Conservation (phyloP, 768 basidiomycete genomes). For the Trametopsis cervina region DNA sequence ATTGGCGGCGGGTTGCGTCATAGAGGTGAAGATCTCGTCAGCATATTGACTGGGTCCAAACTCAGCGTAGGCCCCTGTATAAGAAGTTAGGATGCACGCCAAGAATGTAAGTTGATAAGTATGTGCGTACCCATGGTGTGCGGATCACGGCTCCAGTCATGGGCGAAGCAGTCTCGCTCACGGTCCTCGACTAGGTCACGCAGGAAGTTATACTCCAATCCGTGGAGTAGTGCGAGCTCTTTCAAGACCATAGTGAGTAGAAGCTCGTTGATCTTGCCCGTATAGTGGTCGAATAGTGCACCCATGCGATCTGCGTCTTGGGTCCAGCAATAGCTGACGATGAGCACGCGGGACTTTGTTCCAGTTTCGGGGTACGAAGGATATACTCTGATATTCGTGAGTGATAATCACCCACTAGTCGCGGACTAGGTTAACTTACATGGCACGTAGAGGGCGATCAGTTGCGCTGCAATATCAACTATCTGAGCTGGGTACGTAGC, state of each 20-base stretch:
- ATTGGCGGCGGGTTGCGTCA: background rate
- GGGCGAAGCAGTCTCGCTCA: background rate
- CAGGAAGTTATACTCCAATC: background rate
- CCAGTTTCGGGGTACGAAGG: constrained; percentile 26
- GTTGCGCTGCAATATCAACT: background rate
- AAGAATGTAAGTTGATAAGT: background rate
- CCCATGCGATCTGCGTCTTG: constrained; percentile 27
- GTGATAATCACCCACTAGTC: too few species aligned
- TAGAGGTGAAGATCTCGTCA: background rate
- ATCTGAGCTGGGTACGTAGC: background rate
- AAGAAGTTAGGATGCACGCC: background rate
- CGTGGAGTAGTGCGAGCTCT: background rate
- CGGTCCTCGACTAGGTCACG: background rate
- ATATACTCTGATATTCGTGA: constrained; percentile 31
- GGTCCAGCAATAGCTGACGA: constrained; percentile 23
- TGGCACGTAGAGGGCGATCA: background rate
- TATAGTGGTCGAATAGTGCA: constrained; percentile 21
- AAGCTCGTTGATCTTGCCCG: constrained; percentile 1
- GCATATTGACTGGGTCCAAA: background rate
- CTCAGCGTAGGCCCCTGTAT: background rate
- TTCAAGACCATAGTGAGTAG: background rate
- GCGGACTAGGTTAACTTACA: too few species aligned
- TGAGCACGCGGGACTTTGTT: constrained; percentile 9
- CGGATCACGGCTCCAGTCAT: background rate
- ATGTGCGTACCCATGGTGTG: background rate